A percentile compares a stretch with the other conserved stretches of the same genome.
phyloP scores from a whole-genome alignment of 1,284 basidiomycete species.

The Volvariella surrecta region DNA sequence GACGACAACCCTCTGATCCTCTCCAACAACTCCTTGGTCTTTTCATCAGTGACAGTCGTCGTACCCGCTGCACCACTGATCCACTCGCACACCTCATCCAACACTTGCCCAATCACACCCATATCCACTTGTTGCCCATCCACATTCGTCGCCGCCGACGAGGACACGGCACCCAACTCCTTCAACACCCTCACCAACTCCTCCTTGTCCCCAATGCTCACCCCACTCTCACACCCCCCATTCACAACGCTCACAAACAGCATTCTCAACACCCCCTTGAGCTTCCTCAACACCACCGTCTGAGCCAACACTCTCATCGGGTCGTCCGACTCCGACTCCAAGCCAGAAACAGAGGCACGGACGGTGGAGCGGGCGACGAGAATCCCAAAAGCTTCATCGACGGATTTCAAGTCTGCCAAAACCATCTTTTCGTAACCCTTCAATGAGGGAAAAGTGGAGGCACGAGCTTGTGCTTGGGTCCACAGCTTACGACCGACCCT shows the following conservation, averaged over 20 bases:
- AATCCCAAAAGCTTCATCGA: constrained; percentile 37
- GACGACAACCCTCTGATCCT: no score
- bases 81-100: constrained; percentile 44
- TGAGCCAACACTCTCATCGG: constrained; percentile 19
- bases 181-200: constrained; percentile 10
- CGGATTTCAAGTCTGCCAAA: constrained; percentile 33
- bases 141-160: constrained; percentile 51
- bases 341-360: no score
- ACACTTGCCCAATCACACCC: constrained; percentile 30
- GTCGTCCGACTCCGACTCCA: no score
- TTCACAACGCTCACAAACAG: constrained; percentile 36
- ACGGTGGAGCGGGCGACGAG: constrained; percentile 16
- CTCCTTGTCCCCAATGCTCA: constrained; percentile 8
- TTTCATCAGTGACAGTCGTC: constrained; percentile 5
- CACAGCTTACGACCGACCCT: constrained; percentile 28
- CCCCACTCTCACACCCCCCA: constrained; percentile 32
- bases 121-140: constrained; percentile 44
- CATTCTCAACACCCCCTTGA: constrained; percentile 31
- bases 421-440: constrained; percentile 41
- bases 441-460: background rate
- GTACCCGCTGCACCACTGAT: constrained; percentile 12
- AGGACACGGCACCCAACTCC: constrained; percentile 27
- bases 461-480: constrained; percentile 24
- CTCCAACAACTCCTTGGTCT: no score
- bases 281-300: constrained; percentile 36